A percentile compares a stretch with the other conserved stretches of the same genome.
Evolutionary conservation across 2,329 filamentous ascomycete species (phyloP).

Genomic region (Pestalotiopsis sp.): DNA sequence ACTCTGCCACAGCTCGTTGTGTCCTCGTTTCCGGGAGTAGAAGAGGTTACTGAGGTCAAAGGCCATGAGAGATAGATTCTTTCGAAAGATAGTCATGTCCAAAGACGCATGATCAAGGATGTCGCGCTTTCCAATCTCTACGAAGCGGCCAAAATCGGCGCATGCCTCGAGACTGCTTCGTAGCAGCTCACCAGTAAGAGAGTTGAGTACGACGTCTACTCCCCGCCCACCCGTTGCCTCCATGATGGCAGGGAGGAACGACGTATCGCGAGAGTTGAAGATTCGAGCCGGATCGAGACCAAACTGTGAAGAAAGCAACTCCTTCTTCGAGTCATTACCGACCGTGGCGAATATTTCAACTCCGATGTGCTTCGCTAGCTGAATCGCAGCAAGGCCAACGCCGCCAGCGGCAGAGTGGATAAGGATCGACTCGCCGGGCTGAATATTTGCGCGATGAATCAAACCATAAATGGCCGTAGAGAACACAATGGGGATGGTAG

Average conservation of each 20-base stretch:
- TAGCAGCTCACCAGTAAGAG: constrained; percentile 21
- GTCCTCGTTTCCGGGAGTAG: too few species aligned
- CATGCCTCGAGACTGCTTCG: not conserved
- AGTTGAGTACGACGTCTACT: constrained; percentile 15
- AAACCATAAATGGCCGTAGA: constrained; percentile 31
- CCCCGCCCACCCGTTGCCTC: not conserved
- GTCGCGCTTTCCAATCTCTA: constrained; percentile 17
- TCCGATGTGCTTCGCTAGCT: constrained; percentile 20
- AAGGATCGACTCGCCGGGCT: constrained; percentile 24
- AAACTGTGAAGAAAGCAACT: not conserved
- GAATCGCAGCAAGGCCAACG: constrained; percentile 23
- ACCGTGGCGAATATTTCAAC: constrained; percentile 22
- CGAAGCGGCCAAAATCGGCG: not conserved
- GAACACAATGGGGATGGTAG: constrained; percentile 28
- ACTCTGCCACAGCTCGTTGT: too few species aligned
- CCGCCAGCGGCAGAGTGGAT: constrained; percentile 26
- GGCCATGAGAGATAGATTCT: too few species aligned
- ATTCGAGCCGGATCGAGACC: not conserved
- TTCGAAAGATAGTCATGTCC: too few species aligned
- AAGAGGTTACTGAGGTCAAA: too few species aligned
- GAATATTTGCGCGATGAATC: constrained; percentile 25
- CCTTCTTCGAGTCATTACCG: not conserved
- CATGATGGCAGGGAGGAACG: not conserved
- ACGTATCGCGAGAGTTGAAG: not conserved
- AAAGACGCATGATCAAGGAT: too few species aligned